Percentiles rank a stretch among this genome's conserved stretches.
Conservation (phyloP, 1,139 yeast genomes). For the Spencermartinsiella ligniputridi region DNA sequence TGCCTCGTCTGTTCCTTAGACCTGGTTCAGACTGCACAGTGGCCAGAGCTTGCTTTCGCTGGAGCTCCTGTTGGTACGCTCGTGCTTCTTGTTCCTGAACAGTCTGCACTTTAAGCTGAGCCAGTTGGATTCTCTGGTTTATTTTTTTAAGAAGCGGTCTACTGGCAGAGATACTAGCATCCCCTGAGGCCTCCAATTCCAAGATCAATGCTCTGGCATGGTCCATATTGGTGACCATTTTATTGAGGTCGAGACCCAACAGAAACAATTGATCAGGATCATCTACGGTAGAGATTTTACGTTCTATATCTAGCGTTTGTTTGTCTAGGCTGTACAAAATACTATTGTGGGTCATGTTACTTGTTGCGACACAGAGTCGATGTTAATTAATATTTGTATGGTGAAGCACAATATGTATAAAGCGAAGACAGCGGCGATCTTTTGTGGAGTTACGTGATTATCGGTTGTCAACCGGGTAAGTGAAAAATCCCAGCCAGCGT, state of each 20-base stretch:
- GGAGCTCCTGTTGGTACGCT: slow-evolving; percentile 9
- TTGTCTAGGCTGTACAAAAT: not conserved
- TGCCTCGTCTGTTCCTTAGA: not conserved
- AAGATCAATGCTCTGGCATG: slow-evolving; percentile 22
- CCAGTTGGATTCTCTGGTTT: slow-evolving; percentile 20
- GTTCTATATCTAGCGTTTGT: not conserved
- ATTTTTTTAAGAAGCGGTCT: slow-evolving; percentile 18
- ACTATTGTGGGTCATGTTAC: not conserved
- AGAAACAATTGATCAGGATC: slow-evolving; percentile 19
- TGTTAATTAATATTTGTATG: too few species aligned
- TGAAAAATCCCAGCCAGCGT: not conserved
- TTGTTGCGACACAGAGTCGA: too few species aligned
- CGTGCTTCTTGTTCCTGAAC: slow-evolving; percentile 15
- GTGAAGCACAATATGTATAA: too few species aligned
- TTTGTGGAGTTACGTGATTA: too few species aligned
- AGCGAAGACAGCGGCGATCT: too few species aligned
- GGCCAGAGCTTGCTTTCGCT: slow-evolving; percentile 6
- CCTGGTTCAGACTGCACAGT: slow-evolving; percentile 1
- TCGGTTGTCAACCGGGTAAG: too few species aligned
- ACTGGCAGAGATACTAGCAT: slow-evolving; percentile 4
- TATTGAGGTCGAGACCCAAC: slow-evolving; percentile 20
- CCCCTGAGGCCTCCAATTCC: slow-evolving; percentile 17
- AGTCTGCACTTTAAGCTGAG: slow-evolving; percentile 17
- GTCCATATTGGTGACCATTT: slow-evolving; percentile 23
- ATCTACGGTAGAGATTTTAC: not conserved